Percentiles rank a stretch among this genome's conserved stretches.
These are phyloP conservation scores for Heliamphora pulchella DNA, from an alignment of 179 eudicot genomes.

Conservation along the genomic window DNA sequence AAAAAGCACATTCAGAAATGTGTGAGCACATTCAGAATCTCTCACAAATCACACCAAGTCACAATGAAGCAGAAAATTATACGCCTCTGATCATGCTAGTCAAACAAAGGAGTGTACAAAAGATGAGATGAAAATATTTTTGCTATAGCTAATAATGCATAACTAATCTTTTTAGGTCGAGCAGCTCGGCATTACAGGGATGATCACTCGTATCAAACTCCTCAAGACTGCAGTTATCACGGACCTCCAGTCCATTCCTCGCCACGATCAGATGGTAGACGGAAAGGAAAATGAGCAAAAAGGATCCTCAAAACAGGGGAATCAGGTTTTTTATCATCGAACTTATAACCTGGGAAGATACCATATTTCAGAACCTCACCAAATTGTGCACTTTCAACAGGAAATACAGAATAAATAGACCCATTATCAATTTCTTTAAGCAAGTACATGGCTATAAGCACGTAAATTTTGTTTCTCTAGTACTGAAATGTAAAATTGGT, in stretches of 20 bases:
- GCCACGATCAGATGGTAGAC: conserved; percentile 45
- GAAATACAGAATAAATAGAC: not conserved
- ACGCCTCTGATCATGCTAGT: not conserved
- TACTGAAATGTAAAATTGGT: conserved; percentile 6
- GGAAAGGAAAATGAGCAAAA: conserved; percentile 90
- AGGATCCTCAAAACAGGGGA: conserved; percentile 54
- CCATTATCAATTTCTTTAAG: not conserved
- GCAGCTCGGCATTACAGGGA: not conserved
- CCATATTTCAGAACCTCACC: conserved; percentile 7
- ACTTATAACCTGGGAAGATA: conserved; percentile 64
- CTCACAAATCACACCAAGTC: not conserved
- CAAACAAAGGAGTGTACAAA: not conserved
- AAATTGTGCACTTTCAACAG: not conserved
- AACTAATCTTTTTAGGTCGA: not conserved
- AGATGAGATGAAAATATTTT: not conserved
- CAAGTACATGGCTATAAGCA: not conserved
- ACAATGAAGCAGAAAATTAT: not conserved
- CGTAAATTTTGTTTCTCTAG: not conserved
- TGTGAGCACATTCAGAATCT: not conserved
- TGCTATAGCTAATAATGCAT: not conserved
- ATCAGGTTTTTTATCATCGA: conserved; percentile 71
- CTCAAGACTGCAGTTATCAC: not conserved
- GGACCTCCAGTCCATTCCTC: conserved; percentile 27
- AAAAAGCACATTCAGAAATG: not conserved
- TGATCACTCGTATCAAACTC: not conserved